Evolutionary conservation across 805 yeast species (phyloP), one percentile per base, ranked within the genome.

Genomic region (Candida insectalens): DNA sequence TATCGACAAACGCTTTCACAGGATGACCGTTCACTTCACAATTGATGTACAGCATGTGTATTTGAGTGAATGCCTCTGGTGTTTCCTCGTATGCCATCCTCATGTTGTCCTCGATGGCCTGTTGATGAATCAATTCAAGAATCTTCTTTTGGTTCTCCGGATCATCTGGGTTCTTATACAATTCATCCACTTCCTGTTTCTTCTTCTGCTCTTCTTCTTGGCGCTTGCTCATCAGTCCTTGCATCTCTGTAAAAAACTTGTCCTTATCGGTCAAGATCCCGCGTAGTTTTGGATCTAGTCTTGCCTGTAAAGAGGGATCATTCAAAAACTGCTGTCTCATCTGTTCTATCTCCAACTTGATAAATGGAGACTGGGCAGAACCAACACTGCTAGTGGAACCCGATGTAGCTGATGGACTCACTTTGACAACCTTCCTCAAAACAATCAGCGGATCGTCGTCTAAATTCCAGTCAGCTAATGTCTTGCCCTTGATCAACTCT

Each of bases 1-100:
- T 76, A 53, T 92, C 99, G 4, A 92, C 94, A 62, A 92, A 85
- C 0, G 97, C 97, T 52, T 83, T 83, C 3, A 87, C 80, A 16
- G 78, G 76, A 30, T 68, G 65, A 1, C 92, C 89, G 48, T 92
- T 88, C 25, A 89, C 79, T 43, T 74, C 78, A 27, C 85, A 66
- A 36, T 76, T 67, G 12, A 92, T 75, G 56, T 79, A 89, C 26
- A 92, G 67, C 95, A 92, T 87, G 21, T 72, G 71, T 3, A 89
- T 94, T n/a, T 44, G 37, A 0, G 87, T 78, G 59, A 92, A 92
- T 25, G 83, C 69, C 53, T 92, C 99, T 0, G 99, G 98, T 4
- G 89, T 74, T 34, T 78, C 76, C 38, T 88, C 96, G 52, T 77
- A 66, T 0, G 98, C 97, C 42, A 74, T 65, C 30, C 74, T 67